Evolutionary conservation across 1,284 basidiomycete genomes (phyloP), one percentile per base, ranked within the genome.

Genomic region (Sanghuangporus weigelae): DNA sequence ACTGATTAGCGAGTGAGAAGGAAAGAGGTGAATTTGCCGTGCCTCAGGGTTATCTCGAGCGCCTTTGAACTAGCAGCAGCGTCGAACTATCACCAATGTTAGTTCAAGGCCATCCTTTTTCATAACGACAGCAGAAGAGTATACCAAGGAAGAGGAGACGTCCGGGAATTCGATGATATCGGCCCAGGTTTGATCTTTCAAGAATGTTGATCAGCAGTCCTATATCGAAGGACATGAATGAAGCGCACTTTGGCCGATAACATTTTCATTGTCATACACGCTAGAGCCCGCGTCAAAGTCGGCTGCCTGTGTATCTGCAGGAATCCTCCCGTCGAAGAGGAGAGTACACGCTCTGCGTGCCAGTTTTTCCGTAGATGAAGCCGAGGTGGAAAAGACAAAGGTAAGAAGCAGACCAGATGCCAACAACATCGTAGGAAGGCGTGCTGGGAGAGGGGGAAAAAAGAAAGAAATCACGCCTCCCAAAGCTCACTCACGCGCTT

Each of bases 161-260:
- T 21, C 49, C 14, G 59, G 59, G 21, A 60, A 60, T 21, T 53
- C 16, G 1, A 60, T 60, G 21, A 60, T 53, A 14, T 60, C 59
- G 14, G 46, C 23, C 48, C 48, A 60, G 11, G 49, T 60, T 31
- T 54, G 59, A 21, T 60, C 59, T 60, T 8, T 51, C 8, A 23
- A 26, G 23, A 23, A 46, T 7, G 21, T 19, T 7, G 16, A 46
- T 46, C 44, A 46, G 44, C 7, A 16, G 6, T 46, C 21, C 6
- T 16, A 7, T n/a, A 14, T 16, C 44, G 16, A 19, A 46, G 16
- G 44, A 8, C 21, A 2, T n/a, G 7, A 7, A 19, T 3, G 16
- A 46, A n/a, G 12, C 44, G 4, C 44, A 46, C 44, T 46, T n/a
- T n/a, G 44, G 16, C 59, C 59, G 35, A 38, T 35, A 8, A 60